Evolutionary conservation across 305 asterid genomes (phyloP).

Genomic region (Fraxinus nigra): DNA sequence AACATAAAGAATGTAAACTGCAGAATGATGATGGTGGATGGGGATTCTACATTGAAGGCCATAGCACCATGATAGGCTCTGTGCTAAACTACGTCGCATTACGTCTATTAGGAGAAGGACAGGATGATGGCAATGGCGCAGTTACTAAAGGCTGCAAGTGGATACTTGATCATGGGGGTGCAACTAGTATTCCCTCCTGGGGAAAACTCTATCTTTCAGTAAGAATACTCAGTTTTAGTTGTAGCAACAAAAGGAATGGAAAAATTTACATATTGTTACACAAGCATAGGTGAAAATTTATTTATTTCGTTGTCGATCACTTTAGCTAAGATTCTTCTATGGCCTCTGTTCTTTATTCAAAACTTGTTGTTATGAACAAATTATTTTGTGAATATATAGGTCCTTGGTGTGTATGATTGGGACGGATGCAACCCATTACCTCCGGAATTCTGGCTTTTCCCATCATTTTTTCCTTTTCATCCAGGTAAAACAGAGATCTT

Average conservation of each 20-base stretch:
- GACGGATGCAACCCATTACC: slow-evolving; percentile 83
- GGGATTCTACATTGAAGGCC: slow-evolving; percentile 85
- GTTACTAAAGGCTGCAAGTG: slow-evolving; percentile 54
- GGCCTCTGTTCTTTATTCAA: no score
- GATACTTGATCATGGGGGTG: slow-evolving; percentile 79
- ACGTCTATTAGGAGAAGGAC: slow-evolving; percentile 61
- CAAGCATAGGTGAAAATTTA: no score
- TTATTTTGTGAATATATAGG: not conserved
- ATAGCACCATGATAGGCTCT: slow-evolving; percentile 78
- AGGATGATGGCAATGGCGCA: slow-evolving; percentile 56
- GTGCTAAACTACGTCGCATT: slow-evolving; percentile 63
- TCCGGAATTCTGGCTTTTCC: slow-evolving; percentile 78
- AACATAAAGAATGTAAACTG: not conserved
- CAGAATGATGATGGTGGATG: slow-evolving; percentile 89
- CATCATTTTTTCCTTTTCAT: slow-evolving; percentile 62
- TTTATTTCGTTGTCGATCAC: no score
- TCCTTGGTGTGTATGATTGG: slow-evolving; percentile 71
- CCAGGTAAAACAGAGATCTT: slow-evolving; percentile 36
- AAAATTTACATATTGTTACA: no score
- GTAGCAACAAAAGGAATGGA: no score
- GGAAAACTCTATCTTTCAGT: slow-evolving; percentile 81
- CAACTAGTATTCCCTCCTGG: slow-evolving; percentile 75
- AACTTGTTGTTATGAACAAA: no score
- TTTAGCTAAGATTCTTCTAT: no score
- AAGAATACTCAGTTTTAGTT: not conserved